Base-by-base conservation (phyloP, 2,329 filamentous ascomycete species). In the Apiospora marii region DNA sequence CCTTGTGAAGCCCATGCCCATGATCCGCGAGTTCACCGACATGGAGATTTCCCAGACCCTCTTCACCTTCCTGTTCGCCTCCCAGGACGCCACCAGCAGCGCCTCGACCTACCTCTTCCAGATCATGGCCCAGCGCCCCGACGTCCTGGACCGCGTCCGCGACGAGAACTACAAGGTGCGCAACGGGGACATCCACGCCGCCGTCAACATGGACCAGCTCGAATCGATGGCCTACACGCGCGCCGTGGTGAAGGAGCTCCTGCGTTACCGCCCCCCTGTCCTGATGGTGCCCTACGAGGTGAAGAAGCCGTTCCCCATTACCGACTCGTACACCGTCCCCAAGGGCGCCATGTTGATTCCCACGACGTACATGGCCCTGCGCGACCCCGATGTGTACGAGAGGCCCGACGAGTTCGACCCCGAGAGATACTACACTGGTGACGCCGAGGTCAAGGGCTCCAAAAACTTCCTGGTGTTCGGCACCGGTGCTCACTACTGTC, bases 401-500 rank as follows among this genome's bases (percentile, higher is more conserved):
- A 93, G 96, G 79, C 94, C 96, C 2, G 96, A 98, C 79, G 87
- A 88, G 58, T 98, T 95, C 81, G 92, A 97, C 79, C 96, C 96
- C 2, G 95, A 98, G 76, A 91, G 96, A 78, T 98, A 96, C 90
- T 96, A 96, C 82, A 90, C 89, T 1, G 96, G 96, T 73, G 93
- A 95, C 78, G 96, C 96, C 16, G 95, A 98, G 83, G 91, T 93
- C 82, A 93, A 92, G 85, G 91, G 91, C 49, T 86, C 92, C 81
- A 98, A 98, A 92, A 99, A 98, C 87, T 98, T 92, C 87, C 89
- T 99, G 70, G 95, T 98, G 24, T 98, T 99, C 78, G 96, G 96
- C 79, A 95, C 94, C 24, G 96, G 96, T 10, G 94, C 96, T 78
- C 96, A 98, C 85, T 98, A 98, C 87, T 99, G 96, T 83, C 88